A percentile compares a stretch with the other conserved stretches of the same genome.
Evolutionary conservation across 129 eudicot genomes (phyloP).

Genomic region (Flaveria brownii): DNA sequence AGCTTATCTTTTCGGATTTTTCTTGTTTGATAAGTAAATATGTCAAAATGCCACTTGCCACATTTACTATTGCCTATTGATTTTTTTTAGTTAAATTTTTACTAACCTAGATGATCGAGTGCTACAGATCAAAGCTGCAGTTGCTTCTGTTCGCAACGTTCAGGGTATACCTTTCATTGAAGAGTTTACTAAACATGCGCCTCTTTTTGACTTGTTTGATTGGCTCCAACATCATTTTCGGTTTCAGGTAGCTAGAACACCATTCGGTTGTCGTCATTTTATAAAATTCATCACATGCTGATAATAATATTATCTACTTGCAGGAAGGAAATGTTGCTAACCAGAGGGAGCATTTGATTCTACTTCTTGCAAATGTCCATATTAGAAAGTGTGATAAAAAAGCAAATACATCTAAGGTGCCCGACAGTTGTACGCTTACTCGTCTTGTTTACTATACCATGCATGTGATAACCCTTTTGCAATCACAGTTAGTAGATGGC

Average conservation of each 20-base stretch:
- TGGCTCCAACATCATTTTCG: constrained; percentile 87
- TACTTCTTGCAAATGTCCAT: constrained; percentile 84
- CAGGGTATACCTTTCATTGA: constrained; percentile 80
- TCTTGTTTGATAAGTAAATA: neutral
- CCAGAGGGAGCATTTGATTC: constrained; percentile 93
- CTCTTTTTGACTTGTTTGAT: constrained; percentile 65
- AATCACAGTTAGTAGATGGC: constrained; percentile 69
- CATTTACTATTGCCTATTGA: neutral
- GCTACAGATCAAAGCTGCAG: constrained; percentile 79
- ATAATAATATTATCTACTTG: constrained; percentile 7
- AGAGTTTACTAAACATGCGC: constrained; percentile 45
- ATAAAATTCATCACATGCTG: neutral
- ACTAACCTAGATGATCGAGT: constrained; percentile 17
- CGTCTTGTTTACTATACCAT: neutral
- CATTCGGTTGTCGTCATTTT: neutral
- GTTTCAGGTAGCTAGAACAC: constrained; percentile 77
- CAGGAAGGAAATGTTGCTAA: constrained; percentile 92
- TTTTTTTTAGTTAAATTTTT: neutral
- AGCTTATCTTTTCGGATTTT: neutral
- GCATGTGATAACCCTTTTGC: constrained; percentile 13
- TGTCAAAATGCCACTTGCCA: too few species aligned
- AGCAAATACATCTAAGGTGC: constrained; percentile 53
- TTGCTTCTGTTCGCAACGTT: constrained; percentile 66
- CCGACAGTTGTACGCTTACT: constrained; percentile 5
- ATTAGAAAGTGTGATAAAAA: constrained; percentile 59